Evolutionary conservation across 371 early-diverging fungal species (phyloP), one percentile per base, ranked within the genome.

Genomic region (Mucor irregularis): DNA sequence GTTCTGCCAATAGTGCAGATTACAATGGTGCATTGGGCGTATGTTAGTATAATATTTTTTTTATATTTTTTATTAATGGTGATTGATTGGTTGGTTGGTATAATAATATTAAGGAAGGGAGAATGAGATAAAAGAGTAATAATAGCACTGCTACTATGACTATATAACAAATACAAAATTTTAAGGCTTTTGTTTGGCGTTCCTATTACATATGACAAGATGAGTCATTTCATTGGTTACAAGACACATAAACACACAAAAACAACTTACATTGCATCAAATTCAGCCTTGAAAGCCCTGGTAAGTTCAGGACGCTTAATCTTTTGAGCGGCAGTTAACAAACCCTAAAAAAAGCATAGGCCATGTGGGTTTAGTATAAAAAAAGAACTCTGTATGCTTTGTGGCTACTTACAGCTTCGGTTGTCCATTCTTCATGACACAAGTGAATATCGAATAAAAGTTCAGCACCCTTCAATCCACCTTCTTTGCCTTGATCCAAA

Each of bases 261-360:
- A 17, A 37, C n/a, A 28, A 55, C 61, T 58, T 84, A 90, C 73
- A 84, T 76, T 1, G 52, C 69, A 53, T 79, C 80, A 54, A 96
- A 78, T 30, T 86, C 66, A 0, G 33, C 28, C 52, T 75, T 69
- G 68, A 88, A 91, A 19, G 64, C 60, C 34, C 80, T 73, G 46
- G 82, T 70, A 45, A 94, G 81, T 30, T 87, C 90, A 39, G 81
- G 81, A 53, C 97, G 85, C 74, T 93, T 91, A 30, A 96, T 65
- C 75, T 97, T 97, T 76, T 88, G 88, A 9, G 96, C 92, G 7
- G 95, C 92, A 11, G 97, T 96, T 70, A 92, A 65, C 39, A 85
- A 34, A 21, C 79, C 72, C 64, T 73, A 56, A 33, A 39, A 14
- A 47, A 11, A 37, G 29, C 16, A 48, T 4, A 34, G 30, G 5